phyloP scores from a whole-genome alignment of 2,329 filamentous ascomycete genomes.

The Fusarium pilosicola region DNA sequence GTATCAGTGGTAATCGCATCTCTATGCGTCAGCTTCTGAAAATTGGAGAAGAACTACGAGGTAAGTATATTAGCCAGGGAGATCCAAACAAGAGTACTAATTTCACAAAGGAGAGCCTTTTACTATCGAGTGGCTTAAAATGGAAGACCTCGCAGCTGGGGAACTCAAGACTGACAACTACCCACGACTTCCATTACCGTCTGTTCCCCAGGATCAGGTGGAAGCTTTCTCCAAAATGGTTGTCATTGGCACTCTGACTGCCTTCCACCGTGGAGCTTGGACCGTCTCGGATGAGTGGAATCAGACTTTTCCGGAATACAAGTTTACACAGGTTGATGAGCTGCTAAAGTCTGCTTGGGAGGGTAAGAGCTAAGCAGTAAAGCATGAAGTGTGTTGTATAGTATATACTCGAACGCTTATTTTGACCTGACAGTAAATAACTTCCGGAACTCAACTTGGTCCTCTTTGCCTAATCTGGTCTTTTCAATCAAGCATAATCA shows the following conservation, averaged over 20 bases:
- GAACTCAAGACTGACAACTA: background rate
- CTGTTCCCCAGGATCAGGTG: background rate
- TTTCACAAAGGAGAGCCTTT: background rate
- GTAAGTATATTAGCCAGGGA: no score
- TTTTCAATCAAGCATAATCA: no score
- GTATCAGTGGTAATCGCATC: background rate
- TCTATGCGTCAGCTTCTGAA: background rate
- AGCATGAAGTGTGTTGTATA: no score
- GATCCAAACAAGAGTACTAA: background rate
- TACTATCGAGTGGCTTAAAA: background rate
- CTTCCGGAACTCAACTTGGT: no score
- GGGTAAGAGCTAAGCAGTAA: rapidly evolving
- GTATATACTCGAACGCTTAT: no score
- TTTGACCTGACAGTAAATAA: no score
- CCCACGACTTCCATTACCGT: background rate
- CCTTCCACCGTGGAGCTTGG: background rate
- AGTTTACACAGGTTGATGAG: background rate
- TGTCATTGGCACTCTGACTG: background rate
- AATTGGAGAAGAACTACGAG: background rate
- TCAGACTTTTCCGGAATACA: background rate
- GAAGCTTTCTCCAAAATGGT: conserved; percentile 17
- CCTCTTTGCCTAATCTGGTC: no score
- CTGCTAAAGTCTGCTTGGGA: background rate
- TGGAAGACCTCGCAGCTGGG: background rate
- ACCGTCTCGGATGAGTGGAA: conserved; percentile 6